These are phyloP conservation scores for Chlamydomonas urium DNA, from an alignment of 139 green algal genomes.

Conservation along the genomic window DNA sequence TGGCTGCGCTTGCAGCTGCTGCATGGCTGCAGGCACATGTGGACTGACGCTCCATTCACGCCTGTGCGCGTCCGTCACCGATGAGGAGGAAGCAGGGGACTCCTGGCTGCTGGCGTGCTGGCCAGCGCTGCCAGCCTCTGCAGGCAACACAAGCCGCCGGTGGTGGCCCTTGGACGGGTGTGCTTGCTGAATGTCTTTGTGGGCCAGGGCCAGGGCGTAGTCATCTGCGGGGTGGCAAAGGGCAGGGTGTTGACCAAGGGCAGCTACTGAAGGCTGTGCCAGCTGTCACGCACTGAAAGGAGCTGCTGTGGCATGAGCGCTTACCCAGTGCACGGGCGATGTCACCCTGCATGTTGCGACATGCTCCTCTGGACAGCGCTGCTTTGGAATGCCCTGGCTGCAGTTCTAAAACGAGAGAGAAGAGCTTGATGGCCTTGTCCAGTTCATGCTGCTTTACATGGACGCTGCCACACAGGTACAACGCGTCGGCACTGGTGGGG, in stretches of 20 bases:
- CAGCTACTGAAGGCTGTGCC: not conserved
- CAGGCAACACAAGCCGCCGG: not conserved
- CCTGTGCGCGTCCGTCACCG: not conserved
- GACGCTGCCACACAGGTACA: slow-evolving; percentile 56
- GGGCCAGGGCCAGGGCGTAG: slow-evolving; percentile 43
- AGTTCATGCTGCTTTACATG: slow-evolving; percentile 46
- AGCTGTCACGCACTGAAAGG: not conserved
- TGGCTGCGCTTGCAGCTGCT: slow-evolving; percentile 17
- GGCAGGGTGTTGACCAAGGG: not conserved
- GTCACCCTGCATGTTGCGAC: slow-evolving; percentile 62
- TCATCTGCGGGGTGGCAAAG: slow-evolving; percentile 33
- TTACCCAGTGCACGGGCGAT: slow-evolving; percentile 65
- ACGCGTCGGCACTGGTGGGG: slow-evolving; percentile 52
- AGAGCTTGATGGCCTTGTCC: slow-evolving; percentile 61
- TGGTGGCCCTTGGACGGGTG: slow-evolving; percentile 21
- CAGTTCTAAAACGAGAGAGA: slow-evolving; percentile 53
- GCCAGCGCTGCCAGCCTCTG: not conserved
- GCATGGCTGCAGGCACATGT: slow-evolving; percentile 10
- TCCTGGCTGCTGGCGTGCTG: not conserved
- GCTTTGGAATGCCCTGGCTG: slow-evolving; percentile 72
- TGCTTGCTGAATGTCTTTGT: slow-evolving; percentile 29
- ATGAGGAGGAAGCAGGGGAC: not conserved
- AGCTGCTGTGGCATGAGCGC: not conserved
- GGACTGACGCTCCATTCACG: too few relatives aligned
- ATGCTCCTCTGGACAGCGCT: slow-evolving; percentile 62